Evolutionary conservation across 805 yeast species (phyloP).

Genomic region (Spathaspora gorwiae): DNA sequence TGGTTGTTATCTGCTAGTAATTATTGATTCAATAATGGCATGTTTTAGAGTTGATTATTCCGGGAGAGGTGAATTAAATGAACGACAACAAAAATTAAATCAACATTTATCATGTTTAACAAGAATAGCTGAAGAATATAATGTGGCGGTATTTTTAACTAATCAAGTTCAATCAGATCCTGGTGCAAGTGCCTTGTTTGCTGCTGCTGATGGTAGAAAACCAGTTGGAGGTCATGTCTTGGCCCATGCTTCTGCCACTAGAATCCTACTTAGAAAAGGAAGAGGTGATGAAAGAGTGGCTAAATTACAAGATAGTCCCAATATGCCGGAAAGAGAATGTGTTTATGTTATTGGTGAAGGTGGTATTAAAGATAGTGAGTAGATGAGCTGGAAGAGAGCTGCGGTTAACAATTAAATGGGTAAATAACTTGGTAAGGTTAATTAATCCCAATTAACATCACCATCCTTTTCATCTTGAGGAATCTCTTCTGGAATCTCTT

Average conservation of each 20-base stretch:
- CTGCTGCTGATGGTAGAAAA: conserved; percentile 14
- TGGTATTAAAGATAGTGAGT: conserved; percentile 15
- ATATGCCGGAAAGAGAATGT: conserved; percentile 14
- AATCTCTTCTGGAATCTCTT: too few relatives aligned
- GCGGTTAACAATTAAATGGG: not conserved
- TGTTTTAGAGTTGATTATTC: conserved; percentile 14
- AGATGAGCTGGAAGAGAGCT: not conserved
- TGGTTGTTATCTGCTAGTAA: conserved; percentile 10
- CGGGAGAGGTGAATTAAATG: conserved; percentile 15
- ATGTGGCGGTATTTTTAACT: conserved; percentile 13
- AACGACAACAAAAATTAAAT: conserved; percentile 13
- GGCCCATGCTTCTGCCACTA: conserved; percentile 14
- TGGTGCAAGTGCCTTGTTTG: conserved; percentile 14
- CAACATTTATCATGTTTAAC: conserved; percentile 12
- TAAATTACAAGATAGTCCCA: conserved; percentile 13
- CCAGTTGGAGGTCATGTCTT: conserved; percentile 15
- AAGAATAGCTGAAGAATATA: conserved; percentile 13
- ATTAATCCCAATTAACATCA: too few relatives aligned
- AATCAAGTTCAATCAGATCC: conserved; percentile 16
- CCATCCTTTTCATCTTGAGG: too few relatives aligned
- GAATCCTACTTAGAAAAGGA: conserved; percentile 13
- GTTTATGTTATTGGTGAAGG: conserved; percentile 13
- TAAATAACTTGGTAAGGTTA: not conserved
- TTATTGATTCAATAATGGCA: conserved; percentile 14
- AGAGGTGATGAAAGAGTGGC: conserved; percentile 14